A percentile compares a stretch with the other conserved stretches of the same genome.
These are phyloP conservation scores for Ophiostoma himal-ulmi DNA, from an alignment of 2,329 filamentous ascomycete species.

Conservation along the genomic window DNA sequence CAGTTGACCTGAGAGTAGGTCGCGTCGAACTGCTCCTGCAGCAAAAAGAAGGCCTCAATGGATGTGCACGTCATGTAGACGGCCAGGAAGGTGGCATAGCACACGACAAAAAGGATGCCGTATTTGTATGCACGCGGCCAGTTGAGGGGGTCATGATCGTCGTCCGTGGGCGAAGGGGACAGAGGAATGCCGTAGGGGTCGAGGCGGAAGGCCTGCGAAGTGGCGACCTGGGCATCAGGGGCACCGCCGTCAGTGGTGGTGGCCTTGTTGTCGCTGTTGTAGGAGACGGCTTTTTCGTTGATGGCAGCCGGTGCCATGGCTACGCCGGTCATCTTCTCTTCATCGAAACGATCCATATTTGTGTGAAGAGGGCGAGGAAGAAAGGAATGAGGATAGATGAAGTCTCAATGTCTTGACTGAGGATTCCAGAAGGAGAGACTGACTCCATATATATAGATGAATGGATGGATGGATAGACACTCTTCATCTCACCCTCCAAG, in stretches of 20 bases:
- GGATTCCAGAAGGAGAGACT: neutral
- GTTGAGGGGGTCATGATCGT: conserved; percentile 48
- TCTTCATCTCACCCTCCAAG: neutral
- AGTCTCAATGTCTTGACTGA: neutral
- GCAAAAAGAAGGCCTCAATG: conserved; percentile 46
- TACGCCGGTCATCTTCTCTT: conserved; percentile 9
- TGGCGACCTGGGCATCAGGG: conserved; percentile 4
- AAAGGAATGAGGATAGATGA: neutral
- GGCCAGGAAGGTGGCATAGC: conserved; percentile 48
- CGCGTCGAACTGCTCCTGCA: conserved; percentile 43
- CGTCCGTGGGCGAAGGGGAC: conserved; percentile 20
- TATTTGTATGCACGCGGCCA: conserved; percentile 46
- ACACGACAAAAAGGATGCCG: conserved; percentile 45
- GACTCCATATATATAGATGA: neutral
- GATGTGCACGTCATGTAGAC: conserved; percentile 51
- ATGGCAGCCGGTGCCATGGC: conserved; percentile 12
- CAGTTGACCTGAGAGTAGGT: conserved; percentile 29
- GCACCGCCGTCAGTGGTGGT: neutral
- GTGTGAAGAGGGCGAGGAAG: neutral
- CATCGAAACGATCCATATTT: conserved; percentile 1
- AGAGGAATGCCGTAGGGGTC: conserved; percentile 21
- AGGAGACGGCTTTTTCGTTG: neutral
- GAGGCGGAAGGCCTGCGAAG: neutral
- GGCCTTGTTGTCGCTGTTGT: conserved; percentile 9
- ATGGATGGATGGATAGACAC: neutral